A percentile compares a stretch with the other conserved stretches of the same genome.
phyloP scores from a whole-genome alignment of 1,139 yeast species.

The Magnusiomyces paraingens region DNA sequence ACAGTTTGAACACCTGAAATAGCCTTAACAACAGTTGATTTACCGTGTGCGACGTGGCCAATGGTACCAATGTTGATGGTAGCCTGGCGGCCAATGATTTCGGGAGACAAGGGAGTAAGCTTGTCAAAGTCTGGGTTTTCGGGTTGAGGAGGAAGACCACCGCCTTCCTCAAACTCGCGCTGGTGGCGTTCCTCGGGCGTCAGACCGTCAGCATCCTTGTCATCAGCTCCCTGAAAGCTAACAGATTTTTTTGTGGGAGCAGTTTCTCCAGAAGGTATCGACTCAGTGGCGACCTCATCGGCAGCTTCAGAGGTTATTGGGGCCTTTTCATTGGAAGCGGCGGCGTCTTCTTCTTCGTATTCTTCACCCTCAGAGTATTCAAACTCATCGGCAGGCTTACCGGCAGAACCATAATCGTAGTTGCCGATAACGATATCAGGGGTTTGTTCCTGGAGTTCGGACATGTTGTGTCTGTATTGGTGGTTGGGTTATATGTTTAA shows the following conservation, averaged over 20 bases:
- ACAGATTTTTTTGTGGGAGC: conserved; percentile 62
- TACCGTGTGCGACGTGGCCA: conserved; percentile 99
- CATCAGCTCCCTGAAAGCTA: conserved; percentile 69
- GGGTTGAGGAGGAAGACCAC: conserved; percentile 96
- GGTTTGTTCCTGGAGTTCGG: conserved; percentile 73
- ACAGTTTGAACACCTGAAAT: conserved; percentile 99
- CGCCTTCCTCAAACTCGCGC: conserved; percentile 94
- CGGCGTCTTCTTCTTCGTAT: conserved; percentile 32
- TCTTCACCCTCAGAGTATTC: conserved; percentile 48
- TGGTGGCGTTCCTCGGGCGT: conserved; percentile 59
- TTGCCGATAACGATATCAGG: conserved; percentile 87
- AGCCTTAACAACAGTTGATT: conserved; percentile 97
- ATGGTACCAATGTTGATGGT: conserved; percentile 98
- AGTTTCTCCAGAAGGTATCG: conserved; percentile 21
- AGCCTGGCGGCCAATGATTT: conserved; percentile 97
- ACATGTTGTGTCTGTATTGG: conserved; percentile 19
- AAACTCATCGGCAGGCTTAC: conserved; percentile 36
- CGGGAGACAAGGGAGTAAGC: conserved; percentile 85
- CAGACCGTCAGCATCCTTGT: conserved; percentile 37
- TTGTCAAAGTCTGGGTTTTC: conserved; percentile 71
- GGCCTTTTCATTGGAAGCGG: background rate
- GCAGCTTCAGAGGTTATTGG: conserved; percentile 25
- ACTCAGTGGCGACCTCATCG: conserved; percentile 2
- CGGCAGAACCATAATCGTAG: conserved; percentile 42
- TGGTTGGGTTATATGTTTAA: too few relatives aligned